phyloP scores from a whole-genome alignment of 2,329 filamentous ascomycete genomes.

The Fusarium mangiferae region DNA sequence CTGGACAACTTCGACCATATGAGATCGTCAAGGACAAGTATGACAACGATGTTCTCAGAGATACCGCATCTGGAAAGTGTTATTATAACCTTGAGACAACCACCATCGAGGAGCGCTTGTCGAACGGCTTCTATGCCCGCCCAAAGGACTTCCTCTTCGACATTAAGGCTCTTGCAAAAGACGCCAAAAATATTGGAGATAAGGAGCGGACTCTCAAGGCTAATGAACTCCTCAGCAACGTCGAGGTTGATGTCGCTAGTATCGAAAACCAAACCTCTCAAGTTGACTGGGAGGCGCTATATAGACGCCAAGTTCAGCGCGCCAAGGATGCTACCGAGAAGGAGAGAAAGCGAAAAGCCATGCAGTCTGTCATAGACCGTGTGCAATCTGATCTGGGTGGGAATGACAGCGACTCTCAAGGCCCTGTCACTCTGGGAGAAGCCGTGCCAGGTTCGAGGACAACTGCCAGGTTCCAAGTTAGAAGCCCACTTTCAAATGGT shows the following conservation, averaged over 20 bases:
- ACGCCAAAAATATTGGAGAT: constrained; percentile 85
- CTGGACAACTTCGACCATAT: constrained; percentile 74
- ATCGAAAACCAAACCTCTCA: constrained; percentile 75
- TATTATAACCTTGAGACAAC: constrained; percentile 95
- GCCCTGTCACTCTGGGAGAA: constrained; percentile 71
- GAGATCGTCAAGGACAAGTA: constrained; percentile 83
- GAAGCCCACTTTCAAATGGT: constrained; percentile 70
- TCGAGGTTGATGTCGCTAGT: constrained; percentile 88
- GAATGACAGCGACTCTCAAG: constrained; percentile 65
- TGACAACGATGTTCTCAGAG: constrained; percentile 78
- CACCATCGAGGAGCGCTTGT: constrained; percentile 94
- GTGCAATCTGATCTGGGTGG: constrained; percentile 62
- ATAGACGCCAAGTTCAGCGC: constrained; percentile 76
- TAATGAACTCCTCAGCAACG: constrained; percentile 91
- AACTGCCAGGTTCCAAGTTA: constrained; percentile 64
- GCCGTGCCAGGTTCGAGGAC: constrained; percentile 66
- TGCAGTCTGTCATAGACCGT: constrained; percentile 64
- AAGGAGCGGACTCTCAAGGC: constrained; percentile 84
- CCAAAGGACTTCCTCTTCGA: constrained; percentile 91
- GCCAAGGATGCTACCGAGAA: constrained; percentile 69
- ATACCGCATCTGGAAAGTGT: constrained; percentile 82
- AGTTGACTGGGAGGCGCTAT: constrained; percentile 84
- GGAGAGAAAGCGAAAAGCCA: constrained; percentile 69
- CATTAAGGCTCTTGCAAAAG: constrained; percentile 84
- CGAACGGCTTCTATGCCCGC: constrained; percentile 94